phyloP scores from a whole-genome alignment of 345 rosid genomes.

The Lumnitzera racemosa region DNA sequence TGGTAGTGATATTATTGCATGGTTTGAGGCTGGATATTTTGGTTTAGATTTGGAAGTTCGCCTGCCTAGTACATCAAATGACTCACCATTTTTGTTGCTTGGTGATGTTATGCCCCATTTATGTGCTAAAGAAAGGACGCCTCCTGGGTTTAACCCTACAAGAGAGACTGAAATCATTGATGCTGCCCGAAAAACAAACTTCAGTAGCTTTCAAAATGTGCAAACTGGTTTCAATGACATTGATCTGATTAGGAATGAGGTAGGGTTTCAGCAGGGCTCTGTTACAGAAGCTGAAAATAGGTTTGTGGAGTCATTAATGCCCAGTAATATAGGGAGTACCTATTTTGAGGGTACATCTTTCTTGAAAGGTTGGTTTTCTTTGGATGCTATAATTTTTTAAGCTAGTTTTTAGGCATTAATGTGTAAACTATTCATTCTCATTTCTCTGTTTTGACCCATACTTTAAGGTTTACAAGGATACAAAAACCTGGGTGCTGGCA shows the following conservation, averaged over 20 bases:
- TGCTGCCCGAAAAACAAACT: slow-evolving; percentile 35
- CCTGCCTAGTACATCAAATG: slow-evolving; percentile 56
- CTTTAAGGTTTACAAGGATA: slow-evolving; percentile 58
- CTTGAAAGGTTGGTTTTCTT: slow-evolving; percentile 34
- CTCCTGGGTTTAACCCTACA: slow-evolving; percentile 70
- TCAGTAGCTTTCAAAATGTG: slow-evolving; percentile 27
- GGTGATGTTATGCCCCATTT: slow-evolving; percentile 99
- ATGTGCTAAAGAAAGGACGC: slow-evolving; percentile 90
- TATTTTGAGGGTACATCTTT: slow-evolving; percentile 16
- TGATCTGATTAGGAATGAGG: slow-evolving; percentile 51
- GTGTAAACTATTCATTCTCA: background rate
- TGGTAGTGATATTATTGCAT: slow-evolving; percentile 86
- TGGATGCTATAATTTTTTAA: too few species aligned
- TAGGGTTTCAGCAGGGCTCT: slow-evolving; percentile 40
- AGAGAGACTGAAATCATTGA: slow-evolving; percentile 43
- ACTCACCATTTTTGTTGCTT: slow-evolving; percentile 62
- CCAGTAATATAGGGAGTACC: slow-evolving; percentile 39
- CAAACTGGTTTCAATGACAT: slow-evolving; percentile 22
- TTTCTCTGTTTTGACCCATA: slow-evolving; percentile 11
- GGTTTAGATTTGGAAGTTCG: slow-evolving; percentile 87
- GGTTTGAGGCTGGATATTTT: slow-evolving; percentile 97
- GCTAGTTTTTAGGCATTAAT: background rate
- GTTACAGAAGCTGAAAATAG: slow-evolving; percentile 82
- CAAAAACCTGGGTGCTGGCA: slow-evolving; percentile 40
- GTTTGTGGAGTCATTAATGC: slow-evolving; percentile 86